Conservation (phyloP, 73 alveolate species). For the Paramecium primaurelia region DNA sequence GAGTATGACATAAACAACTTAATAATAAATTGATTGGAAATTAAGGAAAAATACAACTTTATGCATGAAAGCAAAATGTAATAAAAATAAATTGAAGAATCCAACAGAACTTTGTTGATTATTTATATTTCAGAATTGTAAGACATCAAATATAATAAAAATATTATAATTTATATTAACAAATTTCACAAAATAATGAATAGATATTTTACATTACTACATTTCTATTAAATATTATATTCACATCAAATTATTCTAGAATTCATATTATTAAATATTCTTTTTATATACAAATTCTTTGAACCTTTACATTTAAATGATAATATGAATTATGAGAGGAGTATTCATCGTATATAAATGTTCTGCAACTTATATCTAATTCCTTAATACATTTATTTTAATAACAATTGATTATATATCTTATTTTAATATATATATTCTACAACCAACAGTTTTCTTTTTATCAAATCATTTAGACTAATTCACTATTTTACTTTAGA, state of each 20-base stretch:
- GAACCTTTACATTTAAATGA: constrained; percentile 51
- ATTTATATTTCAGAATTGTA: neutral
- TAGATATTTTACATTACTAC: neutral
- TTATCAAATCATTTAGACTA: neutral
- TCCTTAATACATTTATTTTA: neutral
- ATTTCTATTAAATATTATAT: neutral
- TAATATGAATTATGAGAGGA: neutral
- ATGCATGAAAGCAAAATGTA: neutral
- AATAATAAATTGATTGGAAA: neutral
- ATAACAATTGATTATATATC: neutral
- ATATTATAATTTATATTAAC: neutral
- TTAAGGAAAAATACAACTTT: neutral
- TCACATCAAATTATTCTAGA: neutral
- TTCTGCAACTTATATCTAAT: neutral
- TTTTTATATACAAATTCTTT: neutral
- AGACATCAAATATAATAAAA: neutral
- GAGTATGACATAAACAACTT: neutral
- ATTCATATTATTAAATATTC: constrained; percentile 48
- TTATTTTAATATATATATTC: neutral
- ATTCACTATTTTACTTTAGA: neutral
- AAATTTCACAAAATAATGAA: neutral
- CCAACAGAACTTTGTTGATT: too few species aligned
- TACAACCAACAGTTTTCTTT: neutral
- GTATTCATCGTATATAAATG: neutral
- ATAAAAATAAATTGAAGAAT: neutral